A percentile compares a stretch with the other conserved stretches of the same genome.
Evolutionary conservation across 805 yeast genomes (phyloP).

Genomic region (Candida andamanensis): DNA sequence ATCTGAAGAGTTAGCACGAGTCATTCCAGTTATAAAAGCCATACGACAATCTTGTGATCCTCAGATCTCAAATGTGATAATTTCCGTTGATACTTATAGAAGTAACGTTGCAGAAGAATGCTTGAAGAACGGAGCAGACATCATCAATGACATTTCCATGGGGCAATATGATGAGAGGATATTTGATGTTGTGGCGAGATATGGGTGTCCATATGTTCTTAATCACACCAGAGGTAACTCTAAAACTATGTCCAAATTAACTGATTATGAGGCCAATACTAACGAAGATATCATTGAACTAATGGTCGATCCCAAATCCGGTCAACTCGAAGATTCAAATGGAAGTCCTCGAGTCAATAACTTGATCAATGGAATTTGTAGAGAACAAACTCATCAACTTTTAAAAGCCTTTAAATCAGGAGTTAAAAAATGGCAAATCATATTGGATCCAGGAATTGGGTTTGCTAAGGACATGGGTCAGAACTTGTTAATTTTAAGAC

Average conservation of each 20-base stretch:
- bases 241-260: slow-evolving; percentile 58
- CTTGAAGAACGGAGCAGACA: slow-evolving; percentile 76
- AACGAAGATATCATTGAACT: slow-evolving; percentile 35
- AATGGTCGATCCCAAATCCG: slow-evolving; percentile 21
- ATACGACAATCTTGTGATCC: slow-evolving; percentile 43
- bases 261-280: slow-evolving; percentile 44
- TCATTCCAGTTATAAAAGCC: slow-evolving; percentile 62
- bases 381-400: slow-evolving; percentile 59
- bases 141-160: slow-evolving; percentile 85
- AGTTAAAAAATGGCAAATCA: slow-evolving; percentile 82
- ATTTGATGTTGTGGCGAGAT: slow-evolving; percentile 61
- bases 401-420: slow-evolving; percentile 55
- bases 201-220: slow-evolving; percentile 71
- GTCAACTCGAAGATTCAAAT: slow-evolving; percentile 13
- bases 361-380: slow-evolving; percentile 52
- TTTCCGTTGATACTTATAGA: slow-evolving; percentile 89
- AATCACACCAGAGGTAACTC: slow-evolving; percentile 86
- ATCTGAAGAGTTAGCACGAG: slow-evolving; percentile 66
- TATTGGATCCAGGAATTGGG: slow-evolving; percentile 93
- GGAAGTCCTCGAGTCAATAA: slow-evolving; percentile 19
- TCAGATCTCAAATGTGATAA: slow-evolving; percentile 37
- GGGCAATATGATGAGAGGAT: slow-evolving; percentile 67
- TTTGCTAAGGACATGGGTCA: slow-evolving; percentile 82
- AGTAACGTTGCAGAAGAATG: slow-evolving; percentile 67
- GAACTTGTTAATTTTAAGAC: slow-evolving; percentile 60